Conservation (phyloP, 225 moss, liverwort and hornwort species). For the Bryum argenteum region DNA sequence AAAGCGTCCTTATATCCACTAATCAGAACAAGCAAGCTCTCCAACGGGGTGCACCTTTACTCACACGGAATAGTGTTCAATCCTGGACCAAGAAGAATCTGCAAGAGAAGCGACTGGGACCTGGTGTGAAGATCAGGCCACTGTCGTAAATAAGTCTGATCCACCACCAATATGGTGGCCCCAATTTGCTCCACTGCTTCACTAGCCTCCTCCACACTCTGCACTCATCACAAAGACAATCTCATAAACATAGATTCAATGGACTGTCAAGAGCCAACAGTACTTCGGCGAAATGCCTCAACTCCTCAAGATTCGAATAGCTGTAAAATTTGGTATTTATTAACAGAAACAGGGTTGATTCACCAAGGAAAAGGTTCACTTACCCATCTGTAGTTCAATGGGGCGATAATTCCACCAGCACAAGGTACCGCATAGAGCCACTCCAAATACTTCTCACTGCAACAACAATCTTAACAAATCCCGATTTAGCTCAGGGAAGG, state of each 20-base stretch:
- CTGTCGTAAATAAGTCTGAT: too few relatives aligned
- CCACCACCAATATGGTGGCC: too few relatives aligned
- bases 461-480: too few relatives aligned
- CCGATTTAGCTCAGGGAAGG: too few relatives aligned
- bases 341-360: slow-evolving; percentile 6
- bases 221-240: slow-evolving; percentile 34
- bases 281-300: neutral
- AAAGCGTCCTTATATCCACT: slow-evolving; percentile 15
- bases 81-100: slow-evolving; percentile 68
- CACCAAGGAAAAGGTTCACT: slow-evolving; percentile 14
- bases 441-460: too few relatives aligned
- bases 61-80: slow-evolving; percentile 55
- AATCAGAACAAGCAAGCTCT: slow-evolving; percentile 33
- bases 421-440: too few relatives aligned
- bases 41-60: slow-evolving; percentile 51
- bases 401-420: slow-evolving; percentile 80
- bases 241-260: slow-evolving; percentile 19
- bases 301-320: too few relatives aligned
- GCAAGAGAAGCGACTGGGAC: slow-evolving; percentile 73
- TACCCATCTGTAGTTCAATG: slow-evolving; percentile 98
- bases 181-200: slow-evolving; percentile 77
- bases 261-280: neutral
- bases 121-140: too few relatives aligned
- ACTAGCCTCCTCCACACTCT: slow-evolving; percentile 91
- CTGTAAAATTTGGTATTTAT: neutral